Base-by-base conservation (phyloP, 2,329 filamentous ascomycete genomes). In the Nothopassalora personata region DNA sequence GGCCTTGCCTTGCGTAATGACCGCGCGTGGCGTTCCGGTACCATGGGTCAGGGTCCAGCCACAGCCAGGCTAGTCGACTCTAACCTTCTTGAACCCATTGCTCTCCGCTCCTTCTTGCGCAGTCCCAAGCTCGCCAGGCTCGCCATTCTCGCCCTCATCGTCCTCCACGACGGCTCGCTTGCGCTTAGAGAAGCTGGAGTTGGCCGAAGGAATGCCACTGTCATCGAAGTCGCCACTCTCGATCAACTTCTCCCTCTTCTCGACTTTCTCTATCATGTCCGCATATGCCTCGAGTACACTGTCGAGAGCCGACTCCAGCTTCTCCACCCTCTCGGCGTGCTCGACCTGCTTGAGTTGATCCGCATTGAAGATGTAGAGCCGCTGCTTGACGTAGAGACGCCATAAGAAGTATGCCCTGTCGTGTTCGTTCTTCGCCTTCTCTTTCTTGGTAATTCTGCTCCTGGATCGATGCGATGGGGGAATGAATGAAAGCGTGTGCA, bases 301-400 rank as follows among this genome's bases (percentile, higher is more conserved):
- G 15, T 80, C 77, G 23, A 91, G 76, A 0, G 87, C 87, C 65
- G 88, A 82, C 53, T 89, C 83, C 3, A 95, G 77, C 77, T 88
- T 90, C 58, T 89, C 82, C 7, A 88, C 83, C 36, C 88, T 81
- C 72, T 93, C 89, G 0, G 76, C 72, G 5, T 78, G 77, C 56
- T 90, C 88, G 45, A 93, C 75, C 72, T 92, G 86, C 39, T 83
- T 81, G 11, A 95, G 79, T 2, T 83, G 75, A 66, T 92, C 87
- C 58, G 81, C 82, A 69, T 94, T 93, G 67, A 91, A 88, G 48
- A 83, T 81, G 71, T 89, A 91, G 4, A 95, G 77, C 36, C 90
- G 79, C 67, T 89, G 83, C 76, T 94, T 94, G n/a, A 87, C 84
- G 46, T 90, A 78, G 27, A 93, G 73, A 31, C 86, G 79, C 88